phyloP scores from a whole-genome alignment of 139 green algal genomes.

The Coccomyxa sp. region DNA sequence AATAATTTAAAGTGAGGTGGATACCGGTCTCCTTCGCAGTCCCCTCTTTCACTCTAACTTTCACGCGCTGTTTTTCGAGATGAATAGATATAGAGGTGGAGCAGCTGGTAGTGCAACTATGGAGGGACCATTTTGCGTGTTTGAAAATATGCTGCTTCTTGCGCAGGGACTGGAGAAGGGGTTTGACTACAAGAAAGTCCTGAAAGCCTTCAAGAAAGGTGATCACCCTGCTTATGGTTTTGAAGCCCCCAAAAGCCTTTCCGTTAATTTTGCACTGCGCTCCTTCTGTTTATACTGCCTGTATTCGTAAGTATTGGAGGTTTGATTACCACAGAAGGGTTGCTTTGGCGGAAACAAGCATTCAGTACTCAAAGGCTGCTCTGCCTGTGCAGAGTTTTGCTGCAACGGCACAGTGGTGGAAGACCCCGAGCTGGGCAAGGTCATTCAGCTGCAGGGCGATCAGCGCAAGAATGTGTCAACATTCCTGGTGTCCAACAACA shows the following conservation, averaged over 20 bases:
- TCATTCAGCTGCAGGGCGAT: slow-evolving; percentile 99
- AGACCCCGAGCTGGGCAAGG: slow-evolving; percentile 88
- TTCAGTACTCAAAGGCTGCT: not conserved
- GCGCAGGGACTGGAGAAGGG: slow-evolving; percentile 80
- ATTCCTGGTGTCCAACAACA: slow-evolving; percentile 85
- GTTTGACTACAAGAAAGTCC: slow-evolving; percentile 97
- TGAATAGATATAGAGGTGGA: not conserved
- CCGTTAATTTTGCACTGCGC: not conserved
- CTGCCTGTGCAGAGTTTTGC: slow-evolving; percentile 81
- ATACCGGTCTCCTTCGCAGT: too few relatives aligned
- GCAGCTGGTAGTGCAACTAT: not conserved
- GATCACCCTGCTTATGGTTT: slow-evolving; percentile 2
- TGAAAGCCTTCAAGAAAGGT: slow-evolving; percentile 99
- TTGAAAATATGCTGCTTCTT: not conserved
- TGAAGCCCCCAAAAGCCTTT: not conserved
- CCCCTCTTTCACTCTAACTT: not conserved
- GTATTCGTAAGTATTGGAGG: not conserved
- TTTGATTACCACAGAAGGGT: not conserved
- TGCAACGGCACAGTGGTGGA: slow-evolving; percentile 99
- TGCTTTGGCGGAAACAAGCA: not conserved
- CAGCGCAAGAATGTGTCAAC: slow-evolving; percentile 97
- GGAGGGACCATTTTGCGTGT: not conserved
- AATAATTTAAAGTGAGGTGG: too few relatives aligned
- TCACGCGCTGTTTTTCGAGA: not conserved
- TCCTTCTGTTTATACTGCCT: not conserved